A percentile compares a stretch with the other conserved stretches of the same genome.
These are phyloP conservation scores for Sambucus nigra DNA, from an alignment of 129 eudicot species.

Conservation along the genomic window DNA sequence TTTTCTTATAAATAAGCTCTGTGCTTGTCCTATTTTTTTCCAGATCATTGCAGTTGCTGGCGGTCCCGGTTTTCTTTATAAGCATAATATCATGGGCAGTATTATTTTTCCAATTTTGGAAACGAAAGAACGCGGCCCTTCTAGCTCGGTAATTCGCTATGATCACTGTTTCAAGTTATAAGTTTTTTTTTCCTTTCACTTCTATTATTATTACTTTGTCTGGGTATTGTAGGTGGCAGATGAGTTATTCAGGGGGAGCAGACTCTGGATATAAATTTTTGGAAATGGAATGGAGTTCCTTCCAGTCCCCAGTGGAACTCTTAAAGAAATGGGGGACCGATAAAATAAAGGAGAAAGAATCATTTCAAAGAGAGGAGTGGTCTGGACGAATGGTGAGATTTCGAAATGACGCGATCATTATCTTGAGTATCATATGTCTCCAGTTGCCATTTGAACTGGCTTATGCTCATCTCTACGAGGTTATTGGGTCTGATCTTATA, in stretches of 20 bases:
- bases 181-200: neutral
- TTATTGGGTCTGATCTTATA: constrained; percentile 43
- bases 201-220: neutral
- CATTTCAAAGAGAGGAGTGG: constrained; percentile 86
- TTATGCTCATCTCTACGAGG: constrained; percentile 95
- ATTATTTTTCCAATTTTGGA: constrained; percentile 86
- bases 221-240: constrained; percentile 54
- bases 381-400: constrained; percentile 55
- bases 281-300: constrained; percentile 46
- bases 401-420: constrained; percentile 72
- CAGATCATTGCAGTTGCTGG: constrained; percentile 69
- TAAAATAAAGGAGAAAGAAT: constrained; percentile 42
- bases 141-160: constrained; percentile 45
- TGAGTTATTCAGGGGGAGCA: constrained; percentile 44
- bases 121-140: constrained; percentile 71
- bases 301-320: constrained; percentile 39
- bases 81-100: constrained; percentile 76
- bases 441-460: constrained; percentile 94
- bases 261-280: constrained; percentile 46
- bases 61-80: constrained; percentile 73
- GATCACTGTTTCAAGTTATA: too few species aligned
- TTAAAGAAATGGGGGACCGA: constrained; percentile 34
- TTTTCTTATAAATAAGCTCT: neutral
- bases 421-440: constrained; percentile 77
- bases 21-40: constrained; percentile 4